phyloP scores from a whole-genome alignment of 2,329 filamentous ascomycete species.

The Trichoderma afroharzianum region DNA sequence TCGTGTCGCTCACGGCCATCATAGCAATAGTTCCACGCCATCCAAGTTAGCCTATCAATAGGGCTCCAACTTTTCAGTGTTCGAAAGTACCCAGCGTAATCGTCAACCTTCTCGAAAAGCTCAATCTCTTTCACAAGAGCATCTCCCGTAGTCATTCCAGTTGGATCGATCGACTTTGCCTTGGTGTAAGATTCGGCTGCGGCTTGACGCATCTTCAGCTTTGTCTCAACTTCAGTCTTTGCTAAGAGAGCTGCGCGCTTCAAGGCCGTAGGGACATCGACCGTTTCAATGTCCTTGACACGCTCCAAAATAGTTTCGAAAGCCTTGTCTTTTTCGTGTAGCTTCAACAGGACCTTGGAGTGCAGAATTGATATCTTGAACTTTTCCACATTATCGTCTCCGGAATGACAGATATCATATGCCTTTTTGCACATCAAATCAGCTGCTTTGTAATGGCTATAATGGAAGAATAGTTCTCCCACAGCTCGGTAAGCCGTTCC shows the following conservation, averaged over 20 bases:
- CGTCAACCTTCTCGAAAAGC: slow-evolving; percentile 18
- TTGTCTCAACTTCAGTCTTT: slow-evolving; percentile 22
- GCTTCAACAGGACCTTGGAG: slow-evolving; percentile 19
- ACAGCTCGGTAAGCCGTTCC: slow-evolving; percentile 22
- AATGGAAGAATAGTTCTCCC: slow-evolving; percentile 21
- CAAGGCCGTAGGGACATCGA: slow-evolving; percentile 14
- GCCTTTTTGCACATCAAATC: slow-evolving; percentile 22
- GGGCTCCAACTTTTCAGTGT: slow-evolving; percentile 26
- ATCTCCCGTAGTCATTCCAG: slow-evolving; percentile 20
- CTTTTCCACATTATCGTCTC: slow-evolving; percentile 16
- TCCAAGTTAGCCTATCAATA: slow-evolving; percentile 27
- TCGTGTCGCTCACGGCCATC: neutral
- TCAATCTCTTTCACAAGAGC: slow-evolving; percentile 23
- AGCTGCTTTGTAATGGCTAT: slow-evolving; percentile 19
- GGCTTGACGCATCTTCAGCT: slow-evolving; percentile 12
- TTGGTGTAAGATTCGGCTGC: slow-evolving; percentile 20
- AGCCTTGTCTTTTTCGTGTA: slow-evolving; percentile 17
- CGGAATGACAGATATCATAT: slow-evolving; percentile 6
- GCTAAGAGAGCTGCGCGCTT: slow-evolving; percentile 20
- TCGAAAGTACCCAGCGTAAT: slow-evolving; percentile 18
- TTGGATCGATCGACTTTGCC: slow-evolving; percentile 23
- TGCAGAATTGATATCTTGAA: slow-evolving; percentile 20
- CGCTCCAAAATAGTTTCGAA: slow-evolving; percentile 19
- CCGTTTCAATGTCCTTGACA: neutral
- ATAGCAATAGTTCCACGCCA: slow-evolving; percentile 24